These are phyloP conservation scores for Talaromyces pinophilus DNA, from an alignment of 2,329 filamentous ascomycete species.

Conservation along the genomic window DNA sequence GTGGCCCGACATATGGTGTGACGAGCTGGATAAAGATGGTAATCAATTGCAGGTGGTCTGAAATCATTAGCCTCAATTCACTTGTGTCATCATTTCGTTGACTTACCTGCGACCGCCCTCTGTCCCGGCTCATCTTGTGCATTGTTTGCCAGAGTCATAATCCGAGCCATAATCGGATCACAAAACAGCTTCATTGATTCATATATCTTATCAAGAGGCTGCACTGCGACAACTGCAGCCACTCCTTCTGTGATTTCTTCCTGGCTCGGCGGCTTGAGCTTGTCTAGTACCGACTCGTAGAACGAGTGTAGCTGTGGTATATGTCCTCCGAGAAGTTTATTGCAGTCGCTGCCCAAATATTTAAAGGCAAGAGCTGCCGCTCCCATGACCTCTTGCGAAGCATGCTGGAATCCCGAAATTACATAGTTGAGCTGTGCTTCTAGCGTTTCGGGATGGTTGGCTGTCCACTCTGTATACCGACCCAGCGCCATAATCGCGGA, in stretches of 20 bases:
- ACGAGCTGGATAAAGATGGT: constrained; percentile 83
- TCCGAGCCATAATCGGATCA: constrained; percentile 79
- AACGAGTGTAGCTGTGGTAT: constrained; percentile 86
- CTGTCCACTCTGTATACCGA: constrained; percentile 96
- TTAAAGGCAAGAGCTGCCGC: constrained; percentile 93
- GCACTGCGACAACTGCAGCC: constrained; percentile 83
- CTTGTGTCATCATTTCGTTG: background rate
- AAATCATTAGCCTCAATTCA: background rate
- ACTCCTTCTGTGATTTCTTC: constrained; percentile 97
- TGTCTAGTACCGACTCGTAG: constrained; percentile 86
- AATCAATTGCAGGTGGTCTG: constrained; percentile 86
- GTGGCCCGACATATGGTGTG: constrained; percentile 70
- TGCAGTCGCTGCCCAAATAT: constrained; percentile 96
- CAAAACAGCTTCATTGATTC: constrained; percentile 87
- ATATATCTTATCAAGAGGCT: constrained; percentile 78
- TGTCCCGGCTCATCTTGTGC: constrained; percentile 82
- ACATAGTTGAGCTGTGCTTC: constrained; percentile 95
- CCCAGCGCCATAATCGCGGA: constrained; percentile 97
- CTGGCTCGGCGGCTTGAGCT: constrained; percentile 80
- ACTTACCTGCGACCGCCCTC: constrained; percentile 74
- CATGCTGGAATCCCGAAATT: constrained; percentile 84
- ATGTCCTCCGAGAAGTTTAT: constrained; percentile 77
- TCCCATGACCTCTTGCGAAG: constrained; percentile 85
- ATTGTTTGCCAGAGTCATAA: constrained; percentile 84
- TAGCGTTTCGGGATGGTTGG: constrained; percentile 87